A percentile compares a stretch with the other conserved stretches of the same genome.
phyloP scores from a whole-genome alignment of 352 stramenopile species.

The Globisporangium nunn region DNA sequence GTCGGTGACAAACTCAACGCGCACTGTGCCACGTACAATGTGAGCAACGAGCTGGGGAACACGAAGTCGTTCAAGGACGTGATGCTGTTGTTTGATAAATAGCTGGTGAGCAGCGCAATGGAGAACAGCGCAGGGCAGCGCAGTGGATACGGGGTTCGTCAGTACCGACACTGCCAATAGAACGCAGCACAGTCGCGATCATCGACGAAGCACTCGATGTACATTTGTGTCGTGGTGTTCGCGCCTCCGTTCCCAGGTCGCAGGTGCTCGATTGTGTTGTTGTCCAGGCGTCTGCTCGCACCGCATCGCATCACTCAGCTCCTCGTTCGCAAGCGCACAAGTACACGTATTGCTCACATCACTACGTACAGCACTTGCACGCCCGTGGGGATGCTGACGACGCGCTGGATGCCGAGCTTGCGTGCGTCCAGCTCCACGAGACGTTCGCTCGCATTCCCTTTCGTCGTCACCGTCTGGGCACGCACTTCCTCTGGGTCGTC shows the following conservation, averaged over 20 bases:
- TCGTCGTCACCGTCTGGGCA: conserved; percentile 16
- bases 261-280: conserved; percentile 9
- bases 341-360: not conserved
- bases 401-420: conserved; percentile 4
- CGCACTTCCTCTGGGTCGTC: conserved; percentile 1
- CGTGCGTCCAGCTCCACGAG: conserved; percentile 7
- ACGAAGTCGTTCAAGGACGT: conserved; percentile 15
- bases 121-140: too few species aligned
- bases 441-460: not conserved
- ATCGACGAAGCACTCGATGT: not conserved
- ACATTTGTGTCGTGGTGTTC: conserved; percentile 10
- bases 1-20: not conserved
- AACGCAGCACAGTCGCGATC: too few species aligned
- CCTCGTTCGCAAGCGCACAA: not conserved
- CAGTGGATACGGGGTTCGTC: not conserved
- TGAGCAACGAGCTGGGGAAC: conserved; percentile 21
- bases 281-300: conserved; percentile 3
- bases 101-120: conserved; percentile 9
- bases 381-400: conserved; percentile 4
- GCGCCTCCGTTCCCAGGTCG: not conserved
- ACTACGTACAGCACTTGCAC: conserved; percentile 5
- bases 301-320: not conserved
- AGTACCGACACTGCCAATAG: not conserved
- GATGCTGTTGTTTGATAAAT: conserved; percentile 34
- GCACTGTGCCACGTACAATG: conserved; percentile 1